Base-by-base conservation (phyloP, 176 grass and related monocot species). In the Oryza rufipogon region DNA sequence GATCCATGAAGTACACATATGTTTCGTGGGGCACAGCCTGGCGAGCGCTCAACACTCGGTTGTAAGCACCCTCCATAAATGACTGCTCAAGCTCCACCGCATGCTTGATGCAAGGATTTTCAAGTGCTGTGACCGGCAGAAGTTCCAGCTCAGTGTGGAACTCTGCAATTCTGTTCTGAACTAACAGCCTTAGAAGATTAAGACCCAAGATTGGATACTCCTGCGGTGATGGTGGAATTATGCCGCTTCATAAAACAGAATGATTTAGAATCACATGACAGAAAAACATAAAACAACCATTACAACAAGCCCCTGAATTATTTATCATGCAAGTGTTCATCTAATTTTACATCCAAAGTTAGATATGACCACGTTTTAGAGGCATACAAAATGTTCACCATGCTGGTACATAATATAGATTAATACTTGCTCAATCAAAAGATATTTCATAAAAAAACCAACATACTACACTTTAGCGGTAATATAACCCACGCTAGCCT, bases 111-210 rank as follows among this genome's bases (percentile, higher is more conserved):
- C 91, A 96, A 66, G 81, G 70, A 85, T 96, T 86, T 51, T 96
- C 89, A 17, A 89, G 81, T 28, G 96, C 89, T 58, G 77, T 96
- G 15, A 87, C 61, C 1, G 81, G 89, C 41, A 99, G 81, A 83
- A 99, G 92, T 78, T 99, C 96, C 52, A 96, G 75, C 81, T 99
- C 96, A 1, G 91, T 96, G 79, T 99, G 96, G 61, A 99, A 96
- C 73, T 99, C 96, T 3, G 96, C 96, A 72, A 99, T 99, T 91
- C 96, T 95, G 77, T 99, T 99, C 89, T 99, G 96, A 48, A 99
- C 96, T 33, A 99, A 56, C 33, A 99, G 78, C 75, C 89, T 88
- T 81, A 93, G 84, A 87, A 96, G 94, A 83, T 89, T 96, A 28
- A 87, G 89, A 10, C 94, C 94, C 81, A 93, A 89, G 74, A 96